Percentiles rank a stretch among this genome's conserved stretches.
Conservation (phyloP, 2,329 filamentous ascomycete species). For the Colletotrichum scovillei region DNA sequence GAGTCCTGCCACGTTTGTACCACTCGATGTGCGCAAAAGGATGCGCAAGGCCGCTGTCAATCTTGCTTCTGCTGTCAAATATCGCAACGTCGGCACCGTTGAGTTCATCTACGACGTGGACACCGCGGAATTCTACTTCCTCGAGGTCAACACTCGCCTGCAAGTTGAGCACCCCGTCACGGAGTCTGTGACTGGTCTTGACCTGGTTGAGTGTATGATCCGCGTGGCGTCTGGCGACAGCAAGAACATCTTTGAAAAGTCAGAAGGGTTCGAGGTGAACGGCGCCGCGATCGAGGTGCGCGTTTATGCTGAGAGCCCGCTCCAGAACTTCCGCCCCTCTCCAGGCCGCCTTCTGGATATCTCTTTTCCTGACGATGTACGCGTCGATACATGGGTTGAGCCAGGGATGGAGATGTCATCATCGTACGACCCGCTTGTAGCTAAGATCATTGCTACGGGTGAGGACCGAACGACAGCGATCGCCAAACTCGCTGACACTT, state of each 20-base stretch:
- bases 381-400: conserved; percentile 78
- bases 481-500: conserved; percentile 69
- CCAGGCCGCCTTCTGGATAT: conserved; percentile 74
- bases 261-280: conserved; percentile 54
- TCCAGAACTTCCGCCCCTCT: conserved; percentile 72
- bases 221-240: conserved; percentile 57
- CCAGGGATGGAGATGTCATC: conserved; percentile 77
- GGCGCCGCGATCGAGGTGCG: conserved; percentile 78
- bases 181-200: conserved; percentile 50
- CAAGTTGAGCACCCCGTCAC: conserved; percentile 61
- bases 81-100: conserved; percentile 56
- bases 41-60: conserved; percentile 52
- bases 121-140: conserved; percentile 53
- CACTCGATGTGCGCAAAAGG: conserved; percentile 40
- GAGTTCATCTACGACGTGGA: conserved; percentile 57
- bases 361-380: conserved; percentile 65
- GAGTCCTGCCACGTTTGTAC: conserved; percentile 51
- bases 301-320: conserved; percentile 80
- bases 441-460: conserved; percentile 78
- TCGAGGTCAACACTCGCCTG: conserved; percentile 60
- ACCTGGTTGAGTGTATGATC: conserved; percentile 49
- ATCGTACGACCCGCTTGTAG: conserved; percentile 82
- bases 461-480: conserved; percentile 69
- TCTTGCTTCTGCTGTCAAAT: conserved; percentile 49
- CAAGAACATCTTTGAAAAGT: conserved; percentile 22